These are phyloP conservation scores for Metschnikowia borealis DNA, from an alignment of 805 yeast genomes.

Conservation along the genomic window DNA sequence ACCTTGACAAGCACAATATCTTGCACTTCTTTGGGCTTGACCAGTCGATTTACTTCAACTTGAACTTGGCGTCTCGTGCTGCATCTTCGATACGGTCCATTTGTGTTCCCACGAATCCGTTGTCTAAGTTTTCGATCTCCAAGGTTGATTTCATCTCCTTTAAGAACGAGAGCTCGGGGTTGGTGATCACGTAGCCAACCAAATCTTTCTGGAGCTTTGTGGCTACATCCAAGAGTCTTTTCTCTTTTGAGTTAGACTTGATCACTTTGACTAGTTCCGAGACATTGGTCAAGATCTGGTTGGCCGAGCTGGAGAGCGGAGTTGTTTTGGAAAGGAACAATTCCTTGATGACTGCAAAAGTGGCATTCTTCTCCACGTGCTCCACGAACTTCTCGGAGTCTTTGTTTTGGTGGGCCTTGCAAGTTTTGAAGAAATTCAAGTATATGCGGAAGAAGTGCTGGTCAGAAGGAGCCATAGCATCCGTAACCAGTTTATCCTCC, in stretches of 20 bases:
- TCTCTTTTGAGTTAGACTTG: slow-evolving; percentile 9
- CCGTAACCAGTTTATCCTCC: slow-evolving; percentile 9
- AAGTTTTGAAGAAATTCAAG: slow-evolving; percentile 24
- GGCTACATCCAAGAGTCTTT: slow-evolving; percentile 6
- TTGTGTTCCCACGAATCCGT: slow-evolving; percentile 7
- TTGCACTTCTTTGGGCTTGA: too few relatives aligned
- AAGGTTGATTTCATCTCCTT: slow-evolving; percentile 5
- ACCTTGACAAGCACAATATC: too few relatives aligned
- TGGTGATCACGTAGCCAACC: slow-evolving; percentile 8
- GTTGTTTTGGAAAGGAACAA: slow-evolving; percentile 15
- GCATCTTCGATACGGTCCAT: slow-evolving; percentile 12
- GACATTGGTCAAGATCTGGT: slow-evolving; percentile 11
- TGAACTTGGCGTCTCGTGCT: slow-evolving; percentile 12
- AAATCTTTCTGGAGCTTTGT: slow-evolving; percentile 11
- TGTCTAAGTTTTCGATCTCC: background rate
- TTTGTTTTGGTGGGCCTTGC: slow-evolving; percentile 20
- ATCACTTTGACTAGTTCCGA: slow-evolving; percentile 14
- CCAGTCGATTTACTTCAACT: slow-evolving; percentile 4
- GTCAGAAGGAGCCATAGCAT: slow-evolving; percentile 22
- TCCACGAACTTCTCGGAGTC: slow-evolving; percentile 26
- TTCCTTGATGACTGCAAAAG: slow-evolving; percentile 23
- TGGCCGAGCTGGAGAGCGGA: slow-evolving; percentile 14
- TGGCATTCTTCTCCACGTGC: slow-evolving; percentile 29
- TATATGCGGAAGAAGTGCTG: slow-evolving; percentile 25
- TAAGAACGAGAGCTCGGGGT: slow-evolving; percentile 10